Conservation (phyloP, 371 early-diverging fungal genomes). For the Quaeritorhiza haematococci region DNA sequence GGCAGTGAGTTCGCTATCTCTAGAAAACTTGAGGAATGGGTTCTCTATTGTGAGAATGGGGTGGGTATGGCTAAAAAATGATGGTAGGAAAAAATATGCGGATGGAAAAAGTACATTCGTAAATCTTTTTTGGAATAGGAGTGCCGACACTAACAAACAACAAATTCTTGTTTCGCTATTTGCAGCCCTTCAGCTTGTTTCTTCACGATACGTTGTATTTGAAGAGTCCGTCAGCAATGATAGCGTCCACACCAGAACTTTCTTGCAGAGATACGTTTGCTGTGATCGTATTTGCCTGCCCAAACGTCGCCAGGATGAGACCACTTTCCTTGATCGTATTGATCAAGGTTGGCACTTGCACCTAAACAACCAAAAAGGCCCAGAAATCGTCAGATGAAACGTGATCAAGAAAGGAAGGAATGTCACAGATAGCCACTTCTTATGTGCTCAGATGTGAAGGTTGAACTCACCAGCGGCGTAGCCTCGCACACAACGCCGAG, state of each 20-base stretch:
- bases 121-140: too few relatives aligned
- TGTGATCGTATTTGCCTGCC: conserved; percentile 60
- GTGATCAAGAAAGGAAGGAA: neutral
- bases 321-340: conserved; percentile 86
- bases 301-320: conserved; percentile 81
- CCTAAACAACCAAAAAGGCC: conserved; percentile 35
- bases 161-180: too few relatives aligned
- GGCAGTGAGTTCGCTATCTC: too few relatives aligned
- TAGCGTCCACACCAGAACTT: conserved; percentile 80
- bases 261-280: conserved; percentile 66
- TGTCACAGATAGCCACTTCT: neutral
- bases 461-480: conserved; percentile 68
- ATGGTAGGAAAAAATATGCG: too few relatives aligned
- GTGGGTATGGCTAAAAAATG: too few relatives aligned
- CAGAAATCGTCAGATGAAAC: neutral
- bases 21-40: too few relatives aligned
- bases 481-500: conserved; percentile 87
- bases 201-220: conserved; percentile 41
- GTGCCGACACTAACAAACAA: too few relatives aligned
- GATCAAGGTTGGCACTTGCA: conserved; percentile 83
- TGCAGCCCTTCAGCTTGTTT: too few relatives aligned
- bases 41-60: too few relatives aligned
- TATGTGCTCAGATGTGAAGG: neutral
- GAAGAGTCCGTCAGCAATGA: conserved; percentile 52
- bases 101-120: too few relatives aligned